These are phyloP conservation scores for Cymbidium sinense DNA, from an alignment of 106 monocot species.

Conservation along the genomic window DNA sequence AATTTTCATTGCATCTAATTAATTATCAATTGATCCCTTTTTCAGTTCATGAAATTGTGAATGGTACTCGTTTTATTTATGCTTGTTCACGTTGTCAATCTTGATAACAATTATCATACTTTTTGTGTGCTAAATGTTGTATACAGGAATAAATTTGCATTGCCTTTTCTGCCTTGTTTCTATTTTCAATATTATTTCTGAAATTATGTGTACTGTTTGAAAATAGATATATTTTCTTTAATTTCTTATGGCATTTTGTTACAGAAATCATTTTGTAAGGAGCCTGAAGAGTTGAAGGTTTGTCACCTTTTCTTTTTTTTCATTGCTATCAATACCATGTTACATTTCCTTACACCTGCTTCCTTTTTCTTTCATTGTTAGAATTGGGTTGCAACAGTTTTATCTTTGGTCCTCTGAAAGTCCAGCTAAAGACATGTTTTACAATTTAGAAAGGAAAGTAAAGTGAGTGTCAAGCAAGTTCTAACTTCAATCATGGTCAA, in stretches of 20 bases:
- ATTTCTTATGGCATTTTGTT: slow-evolving; percentile 18
- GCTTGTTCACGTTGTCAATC: neutral
- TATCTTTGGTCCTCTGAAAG: neutral
- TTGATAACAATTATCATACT: neutral
- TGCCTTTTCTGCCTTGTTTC: neutral
- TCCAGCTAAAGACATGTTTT: neutral
- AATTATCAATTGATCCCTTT: neutral
- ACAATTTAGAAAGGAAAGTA: neutral
- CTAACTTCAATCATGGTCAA: neutral
- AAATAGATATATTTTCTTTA: neutral
- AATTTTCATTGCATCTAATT: neutral
- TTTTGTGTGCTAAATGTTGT: neutral
- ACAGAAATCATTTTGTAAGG: slow-evolving; percentile 77
- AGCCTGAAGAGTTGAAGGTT: slow-evolving; percentile 75
- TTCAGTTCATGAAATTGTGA: neutral
- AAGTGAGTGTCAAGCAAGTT: neutral
- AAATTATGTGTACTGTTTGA: neutral
- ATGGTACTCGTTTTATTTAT: neutral
- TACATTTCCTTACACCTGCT: neutral
- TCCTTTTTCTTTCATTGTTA: neutral
- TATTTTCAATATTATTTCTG: neutral
- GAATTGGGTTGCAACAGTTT: neutral
- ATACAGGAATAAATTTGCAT: neutral
- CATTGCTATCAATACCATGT: too few relatives aligned
- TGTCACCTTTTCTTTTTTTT: neutral